A percentile compares a stretch with the other conserved stretches of the same genome.
phyloP scores from a whole-genome alignment of 768 basidiomycete genomes.

The Serendipita sp. region DNA sequence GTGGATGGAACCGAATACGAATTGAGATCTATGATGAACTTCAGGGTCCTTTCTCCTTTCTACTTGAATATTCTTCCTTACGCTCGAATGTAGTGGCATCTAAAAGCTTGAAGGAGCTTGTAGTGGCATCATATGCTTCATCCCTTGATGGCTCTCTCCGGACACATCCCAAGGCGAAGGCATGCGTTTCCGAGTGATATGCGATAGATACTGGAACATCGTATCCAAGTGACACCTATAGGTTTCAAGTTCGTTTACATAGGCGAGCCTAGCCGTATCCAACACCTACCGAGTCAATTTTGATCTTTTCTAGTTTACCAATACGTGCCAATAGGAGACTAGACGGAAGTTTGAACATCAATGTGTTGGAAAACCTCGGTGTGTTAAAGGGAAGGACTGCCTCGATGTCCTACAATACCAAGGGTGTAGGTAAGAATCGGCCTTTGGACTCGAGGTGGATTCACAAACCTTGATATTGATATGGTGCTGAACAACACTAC shows the following conservation, averaged over 20 bases:
- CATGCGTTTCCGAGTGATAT: conserved; percentile 34
- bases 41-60: background rate
- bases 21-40: background rate
- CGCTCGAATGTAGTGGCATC: conserved; percentile 48
- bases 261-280: background rate
- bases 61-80: conserved; percentile 20
- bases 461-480: conserved; percentile 48
- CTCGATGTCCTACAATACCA: conserved; percentile 28
- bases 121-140: conserved; percentile 30
- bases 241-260: background rate
- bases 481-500: conserved; percentile 36
- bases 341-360: conserved; percentile 40
- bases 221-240: conserved; percentile 50
- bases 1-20: conserved; percentile 20
- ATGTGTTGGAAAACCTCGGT: conserved; percentile 29
- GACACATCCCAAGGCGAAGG: conserved; percentile 50
- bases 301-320: conserved; percentile 54
- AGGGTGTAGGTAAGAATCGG: background rate
- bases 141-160: conserved; percentile 37
- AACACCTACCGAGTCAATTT: conserved; percentile 54
- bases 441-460: no score
- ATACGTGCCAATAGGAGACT: conserved; percentile 50
- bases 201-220: conserved; percentile 55
- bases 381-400: conserved; percentile 38
- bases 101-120: conserved; percentile 46